phyloP scores from a whole-genome alignment of 2,329 filamentous ascomycete species.

The Epichloe uncinata region DNA sequence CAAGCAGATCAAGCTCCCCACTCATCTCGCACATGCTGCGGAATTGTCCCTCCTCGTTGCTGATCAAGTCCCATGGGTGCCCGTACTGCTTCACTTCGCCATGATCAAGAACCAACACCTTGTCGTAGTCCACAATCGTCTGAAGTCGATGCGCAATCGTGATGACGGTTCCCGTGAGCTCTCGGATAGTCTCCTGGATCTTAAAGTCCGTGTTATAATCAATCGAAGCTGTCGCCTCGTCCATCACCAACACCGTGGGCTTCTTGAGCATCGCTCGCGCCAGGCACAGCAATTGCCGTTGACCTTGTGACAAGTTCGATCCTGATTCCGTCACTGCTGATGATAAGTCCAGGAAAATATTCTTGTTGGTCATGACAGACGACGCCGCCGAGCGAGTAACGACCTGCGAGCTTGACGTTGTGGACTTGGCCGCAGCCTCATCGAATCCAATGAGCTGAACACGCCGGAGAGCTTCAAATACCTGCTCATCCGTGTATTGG shows the following conservation, averaged over 20 bases:
- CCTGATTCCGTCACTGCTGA: conserved; percentile 82
- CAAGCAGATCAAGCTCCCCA: too few species aligned
- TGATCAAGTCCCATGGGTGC: too few species aligned
- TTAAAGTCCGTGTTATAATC: conserved; percentile 93
- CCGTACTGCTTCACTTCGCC: too few species aligned
- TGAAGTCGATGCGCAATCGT: conserved; percentile 93
- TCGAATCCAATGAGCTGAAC: conserved; percentile 71
- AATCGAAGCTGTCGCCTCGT: conserved; percentile 94
- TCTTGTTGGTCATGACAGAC: conserved; percentile 64
- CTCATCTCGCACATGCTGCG: too few species aligned
- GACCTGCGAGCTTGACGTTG: conserved; percentile 6
- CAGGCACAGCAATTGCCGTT: conserved; percentile 86
- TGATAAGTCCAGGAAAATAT: conserved; percentile 78
- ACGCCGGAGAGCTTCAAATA: conserved; percentile 73
- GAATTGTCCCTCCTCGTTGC: too few species aligned
- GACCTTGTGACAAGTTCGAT: conserved; percentile 87
- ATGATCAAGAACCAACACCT: too few species aligned
- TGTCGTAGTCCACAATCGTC: too few species aligned
- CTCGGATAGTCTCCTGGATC: conserved; percentile 93
- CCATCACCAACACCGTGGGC: conserved; percentile 94
- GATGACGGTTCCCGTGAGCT: conserved; percentile 84
- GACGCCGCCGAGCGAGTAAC: conserved; percentile 11
- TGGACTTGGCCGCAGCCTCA: conserved; percentile 23
- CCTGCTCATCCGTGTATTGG: conserved; percentile 76
- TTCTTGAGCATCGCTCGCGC: conserved; percentile 84